Evolutionary conservation across 140 eudicot species (phyloP), one percentile per base, ranked within the genome.

Genomic region (Oenanthe javanica): DNA sequence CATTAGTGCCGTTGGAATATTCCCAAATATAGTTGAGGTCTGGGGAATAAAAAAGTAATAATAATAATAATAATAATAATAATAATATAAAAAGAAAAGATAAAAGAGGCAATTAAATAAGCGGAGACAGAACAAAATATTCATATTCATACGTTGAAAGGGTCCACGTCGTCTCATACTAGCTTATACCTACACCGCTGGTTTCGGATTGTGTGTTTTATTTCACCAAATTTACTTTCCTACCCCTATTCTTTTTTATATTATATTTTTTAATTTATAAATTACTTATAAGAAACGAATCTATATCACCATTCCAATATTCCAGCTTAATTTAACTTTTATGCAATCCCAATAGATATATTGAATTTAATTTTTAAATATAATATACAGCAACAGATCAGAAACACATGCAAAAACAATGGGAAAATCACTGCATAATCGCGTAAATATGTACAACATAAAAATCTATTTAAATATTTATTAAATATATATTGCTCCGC

Each of bases 131-230:
- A 69, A 69, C 9, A 69, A 69, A 14, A 69, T 31, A 31, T 31
- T 31, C 31, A 31, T 27, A 69, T 43, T 72, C 77, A 19, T 8
- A 43, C 10, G 0, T 72, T 31, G 3, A 0, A 12, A 16, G 4
- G 27, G 31, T 31, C 31, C 31, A 31, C 31, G 31, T 31, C 31
- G 31, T 72, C 52, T 36, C 23, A 9, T 21, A 42, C 25, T 71
- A 19, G 66, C 66, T 38, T 71, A 42, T 38, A 38, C 18, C 27
- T 72, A 0, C 36, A 19, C 77, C 77, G 48, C 52, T n/a, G 19
- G 52, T 72, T 72, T 9, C 6, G 77, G 77, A 72, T 72, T 15
- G 77, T 19, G 77, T 72, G 15, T 43, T 72, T n/a, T n/a, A 36
- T 27, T 12, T 21, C 31, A 1, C 2, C 12, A 7, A n/a, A 61